phyloP scores from a whole-genome alignment of 805 yeast genomes.

The Candida silvatica region DNA sequence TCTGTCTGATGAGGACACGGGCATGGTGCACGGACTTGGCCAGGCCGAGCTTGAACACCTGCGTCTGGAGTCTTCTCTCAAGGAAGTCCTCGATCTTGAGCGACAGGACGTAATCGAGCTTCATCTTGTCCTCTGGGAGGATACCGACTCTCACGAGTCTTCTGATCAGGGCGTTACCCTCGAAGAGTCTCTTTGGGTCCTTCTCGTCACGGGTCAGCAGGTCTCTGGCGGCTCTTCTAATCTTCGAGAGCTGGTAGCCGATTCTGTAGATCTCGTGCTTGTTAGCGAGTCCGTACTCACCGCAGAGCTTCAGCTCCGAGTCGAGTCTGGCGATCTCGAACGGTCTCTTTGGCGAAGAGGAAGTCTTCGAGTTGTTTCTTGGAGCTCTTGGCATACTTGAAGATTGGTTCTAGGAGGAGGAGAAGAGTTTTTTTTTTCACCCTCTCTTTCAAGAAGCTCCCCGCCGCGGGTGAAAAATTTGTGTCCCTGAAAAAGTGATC shows the following conservation, averaged over 20 bases:
- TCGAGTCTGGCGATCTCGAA: conserved; percentile 99
- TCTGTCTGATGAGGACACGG: conserved; percentile 95
- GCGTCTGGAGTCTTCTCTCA: conserved; percentile 99
- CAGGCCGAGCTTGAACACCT: conserved; percentile 98
- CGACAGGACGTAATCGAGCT: conserved; percentile 99
- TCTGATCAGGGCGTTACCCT: conserved; percentile 99
- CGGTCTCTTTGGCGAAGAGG: conserved; percentile 99
- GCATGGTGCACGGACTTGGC: conserved; percentile 99
- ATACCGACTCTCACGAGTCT: conserved; percentile 99
- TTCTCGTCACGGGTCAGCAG: conserved; percentile 99
- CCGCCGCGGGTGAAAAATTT: background rate
- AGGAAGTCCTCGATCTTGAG: conserved; percentile 97
- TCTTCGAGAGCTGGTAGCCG: conserved; percentile 98
- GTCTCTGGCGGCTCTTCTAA: conserved; percentile 99
- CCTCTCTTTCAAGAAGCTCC: background rate
- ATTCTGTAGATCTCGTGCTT: conserved; percentile 99
- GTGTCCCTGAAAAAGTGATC: too few relatives aligned
- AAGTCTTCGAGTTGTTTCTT: conserved; percentile 98
- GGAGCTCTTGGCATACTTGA: conserved; percentile 67
- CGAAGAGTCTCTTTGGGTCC: conserved; percentile 99
- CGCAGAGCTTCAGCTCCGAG: conserved; percentile 98
- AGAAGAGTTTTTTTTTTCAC: background rate
- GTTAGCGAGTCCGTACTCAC: conserved; percentile 99
- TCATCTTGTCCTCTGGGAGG: conserved; percentile 98
- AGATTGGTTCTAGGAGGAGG: background rate